phyloP scores from a whole-genome alignment of 192 early-diverging fungal genomes.

The Coemansia aciculifera region DNA sequence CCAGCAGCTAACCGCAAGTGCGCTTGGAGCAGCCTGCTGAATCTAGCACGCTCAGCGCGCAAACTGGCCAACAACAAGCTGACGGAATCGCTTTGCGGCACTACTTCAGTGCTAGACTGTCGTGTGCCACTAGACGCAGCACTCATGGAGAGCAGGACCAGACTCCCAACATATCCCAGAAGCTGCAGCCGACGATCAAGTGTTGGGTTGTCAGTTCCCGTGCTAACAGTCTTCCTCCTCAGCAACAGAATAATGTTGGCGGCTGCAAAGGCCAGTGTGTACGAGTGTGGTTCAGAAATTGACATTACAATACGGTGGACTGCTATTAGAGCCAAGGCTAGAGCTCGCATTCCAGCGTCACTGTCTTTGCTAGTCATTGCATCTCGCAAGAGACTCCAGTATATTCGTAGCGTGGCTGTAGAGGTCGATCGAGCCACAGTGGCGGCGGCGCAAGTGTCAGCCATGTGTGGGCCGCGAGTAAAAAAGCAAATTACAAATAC shows the following conservation, averaged over 20 bases:
- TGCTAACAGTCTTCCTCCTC: not conserved
- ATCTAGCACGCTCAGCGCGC: slow-evolving; percentile 32
- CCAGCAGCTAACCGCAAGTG: slow-evolving; percentile 33
- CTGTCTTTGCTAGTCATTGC: slow-evolving; percentile 5
- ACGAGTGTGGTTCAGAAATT: not conserved
- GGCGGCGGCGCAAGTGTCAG: slow-evolving; percentile 7
- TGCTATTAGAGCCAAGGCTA: not conserved
- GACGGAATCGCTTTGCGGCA: not conserved
- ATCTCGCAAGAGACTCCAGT: slow-evolving; percentile 6
- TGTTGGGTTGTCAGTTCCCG: too few relatives aligned
- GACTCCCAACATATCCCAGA: slow-evolving; percentile 15
- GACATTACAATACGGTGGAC: not conserved
- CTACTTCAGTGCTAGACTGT: not conserved
- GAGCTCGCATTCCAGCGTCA: not conserved
- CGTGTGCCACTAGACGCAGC: not conserved
- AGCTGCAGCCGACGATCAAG: slow-evolving; percentile 18
- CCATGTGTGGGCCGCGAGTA: not conserved
- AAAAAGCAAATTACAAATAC: not conserved
- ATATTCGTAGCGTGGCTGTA: slow-evolving; percentile 1
- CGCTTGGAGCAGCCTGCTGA: slow-evolving; percentile 29
- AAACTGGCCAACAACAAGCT: slow-evolving; percentile 16
- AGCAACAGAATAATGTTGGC: slow-evolving; percentile 1
- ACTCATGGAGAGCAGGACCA: slow-evolving; percentile 16
- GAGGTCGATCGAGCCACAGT: slow-evolving; percentile 8
- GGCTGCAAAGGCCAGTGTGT: not conserved